Conservation (phyloP, 257 asterid species). For the Capsicum chinense region DNA sequence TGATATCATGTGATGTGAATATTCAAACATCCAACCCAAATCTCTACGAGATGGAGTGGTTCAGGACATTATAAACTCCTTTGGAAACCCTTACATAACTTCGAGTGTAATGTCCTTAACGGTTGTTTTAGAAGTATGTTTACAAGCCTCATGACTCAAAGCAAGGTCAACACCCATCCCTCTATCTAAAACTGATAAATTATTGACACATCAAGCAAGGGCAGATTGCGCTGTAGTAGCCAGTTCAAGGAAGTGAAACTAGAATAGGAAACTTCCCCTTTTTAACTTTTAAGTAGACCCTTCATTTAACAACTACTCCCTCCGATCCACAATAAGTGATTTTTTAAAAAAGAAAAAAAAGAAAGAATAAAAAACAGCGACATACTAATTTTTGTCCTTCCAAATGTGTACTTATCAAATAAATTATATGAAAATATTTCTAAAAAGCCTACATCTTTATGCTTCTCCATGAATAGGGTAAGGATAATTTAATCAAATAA, state of each 20-base stretch:
- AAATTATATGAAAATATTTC: constrained; percentile 10
- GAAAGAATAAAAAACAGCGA: not conserved
- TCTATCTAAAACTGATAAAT: not conserved
- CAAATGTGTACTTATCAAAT: not conserved
- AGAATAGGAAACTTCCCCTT: not conserved
- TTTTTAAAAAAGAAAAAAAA: not conserved
- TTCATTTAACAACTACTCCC: constrained; percentile 21
- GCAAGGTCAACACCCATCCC: not conserved
- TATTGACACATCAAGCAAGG: not conserved
- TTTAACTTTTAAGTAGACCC: not conserved
- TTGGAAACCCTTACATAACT: not conserved
- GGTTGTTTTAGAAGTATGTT: not conserved
- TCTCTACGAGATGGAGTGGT: not conserved
- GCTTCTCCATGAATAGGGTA: not conserved
- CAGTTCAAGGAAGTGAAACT: constrained; percentile 11
- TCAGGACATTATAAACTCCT: not conserved
- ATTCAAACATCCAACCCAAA: not conserved
- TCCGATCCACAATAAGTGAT: not conserved
- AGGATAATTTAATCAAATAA: constrained; percentile 12
- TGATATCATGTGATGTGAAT: not conserved
- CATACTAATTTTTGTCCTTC: not conserved
- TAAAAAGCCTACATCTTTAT: not conserved
- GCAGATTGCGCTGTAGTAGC: not conserved
- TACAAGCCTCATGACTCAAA: not conserved
- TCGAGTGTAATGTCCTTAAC: not conserved